Conservation (phyloP, 1,284 basidiomycete species). For the Mycena citricolor region DNA sequence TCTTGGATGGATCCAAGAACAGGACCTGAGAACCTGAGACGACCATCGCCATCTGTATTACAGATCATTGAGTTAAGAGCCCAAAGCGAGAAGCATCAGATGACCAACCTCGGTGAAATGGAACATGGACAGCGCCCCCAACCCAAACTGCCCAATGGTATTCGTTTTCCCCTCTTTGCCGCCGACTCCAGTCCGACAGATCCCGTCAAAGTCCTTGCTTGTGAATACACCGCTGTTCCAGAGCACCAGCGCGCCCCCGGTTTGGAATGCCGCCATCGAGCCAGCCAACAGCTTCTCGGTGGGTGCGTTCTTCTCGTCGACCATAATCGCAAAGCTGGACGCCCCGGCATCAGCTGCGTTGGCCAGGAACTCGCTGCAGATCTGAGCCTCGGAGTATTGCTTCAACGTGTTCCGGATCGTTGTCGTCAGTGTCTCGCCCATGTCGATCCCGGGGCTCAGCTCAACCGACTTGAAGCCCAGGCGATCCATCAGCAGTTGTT, state of each 20-base stretch:
- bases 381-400: conserved; percentile 41
- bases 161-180: conserved; percentile 38
- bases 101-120: conserved; percentile 46
- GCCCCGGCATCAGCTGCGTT: conserved; percentile 51
- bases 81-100: not conserved
- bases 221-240: conserved; percentile 44
- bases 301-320: conserved; percentile 32
- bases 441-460: conserved; percentile 23
- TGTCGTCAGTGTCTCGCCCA: conserved; percentile 30
- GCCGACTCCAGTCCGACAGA: conserved; percentile 43
- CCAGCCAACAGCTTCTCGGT: conserved; percentile 31
- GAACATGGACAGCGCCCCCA: conserved; percentile 49
- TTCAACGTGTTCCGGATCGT: conserved; percentile 33
- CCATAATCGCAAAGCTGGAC: conserved; percentile 36
- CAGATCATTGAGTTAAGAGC: conserved; percentile 11
- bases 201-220: conserved; percentile 43
- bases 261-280: conserved; percentile 32
- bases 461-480: conserved; percentile 34
- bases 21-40: conserved; percentile 42
- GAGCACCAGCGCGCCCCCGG: conserved; percentile 39
- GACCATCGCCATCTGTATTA: conserved; percentile 44
- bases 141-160: conserved; percentile 49
- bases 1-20: conserved; percentile 45
- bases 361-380: conserved; percentile 47
- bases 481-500: conserved; percentile 31